phyloP scores from a whole-genome alignment of 768 basidiomycete species.

The Sporobolomyces phaffii region DNA sequence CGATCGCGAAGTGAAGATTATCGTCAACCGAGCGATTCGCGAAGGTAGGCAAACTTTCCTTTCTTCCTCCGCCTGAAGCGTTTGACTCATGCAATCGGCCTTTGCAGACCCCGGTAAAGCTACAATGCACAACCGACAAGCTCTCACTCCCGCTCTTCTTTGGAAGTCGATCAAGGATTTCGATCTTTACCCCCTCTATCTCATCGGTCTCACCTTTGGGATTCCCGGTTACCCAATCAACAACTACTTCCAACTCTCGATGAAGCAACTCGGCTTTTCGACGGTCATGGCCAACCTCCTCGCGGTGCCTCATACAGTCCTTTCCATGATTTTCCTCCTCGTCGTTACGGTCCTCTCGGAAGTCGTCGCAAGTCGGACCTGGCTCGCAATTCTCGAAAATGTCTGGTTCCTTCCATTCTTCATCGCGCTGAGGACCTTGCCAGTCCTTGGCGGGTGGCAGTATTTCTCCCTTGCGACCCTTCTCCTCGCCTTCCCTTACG shows the following conservation, averaged over 20 bases:
- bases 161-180: conserved; percentile 43
- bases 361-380: conserved; percentile 37
- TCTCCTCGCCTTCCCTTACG: conserved; percentile 44
- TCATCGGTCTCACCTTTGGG: conserved; percentile 45
- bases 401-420: conserved; percentile 45
- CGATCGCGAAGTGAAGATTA: conserved; percentile 45
- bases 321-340: conserved; percentile 44
- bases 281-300: conserved; percentile 46
- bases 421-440: conserved; percentile 42
- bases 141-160: conserved; percentile 41
- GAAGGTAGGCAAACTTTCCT: conserved; percentile 34
- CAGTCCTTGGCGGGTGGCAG: conserved; percentile 18
- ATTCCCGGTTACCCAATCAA: conserved; percentile 42
- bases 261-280: conserved; percentile 43
- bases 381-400: conserved; percentile 42
- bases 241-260: conserved; percentile 44
- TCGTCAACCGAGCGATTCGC: conserved; percentile 43
- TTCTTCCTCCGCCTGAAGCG: no score
- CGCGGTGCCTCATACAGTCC: conserved; percentile 42
- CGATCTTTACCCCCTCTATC: conserved; percentile 46
- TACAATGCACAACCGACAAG: conserved; percentile 39
- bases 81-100: no score
- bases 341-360: conserved; percentile 37
- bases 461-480: conserved; percentile 35
- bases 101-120: background rate